Evolutionary conservation across 768 basidiomycete genomes (phyloP), one percentile per base, ranked within the genome.

Genomic region (Tremella yokohamensis): DNA sequence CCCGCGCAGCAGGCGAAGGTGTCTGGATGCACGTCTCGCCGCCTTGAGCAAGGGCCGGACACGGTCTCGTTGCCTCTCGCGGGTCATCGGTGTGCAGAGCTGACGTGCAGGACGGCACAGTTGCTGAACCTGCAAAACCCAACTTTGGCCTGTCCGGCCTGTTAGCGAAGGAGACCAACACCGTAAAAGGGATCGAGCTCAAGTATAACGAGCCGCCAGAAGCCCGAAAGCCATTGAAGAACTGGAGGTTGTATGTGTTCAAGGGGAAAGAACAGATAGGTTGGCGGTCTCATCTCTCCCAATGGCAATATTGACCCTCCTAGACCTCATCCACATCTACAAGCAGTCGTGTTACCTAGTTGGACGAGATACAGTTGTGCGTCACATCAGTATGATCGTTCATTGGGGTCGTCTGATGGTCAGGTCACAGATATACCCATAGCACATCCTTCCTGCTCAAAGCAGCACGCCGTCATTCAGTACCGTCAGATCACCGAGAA

Each of bases 151-250:
- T 83, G 3, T 96, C 91, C 18, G 96, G 96, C 12, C 80, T 94
- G 7, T 83, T 99, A 38, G 96, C 94, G 0, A 94, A 94, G 3
- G 96, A 89, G 70, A 98, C 96, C 1, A 98, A 99, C 72, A 91
- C 89, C 0, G 86, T 93, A 42, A 68, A 76, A 52, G 79, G 79
- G 8, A 79, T 79, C 3, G 84, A 96, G 44, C 80, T 99, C 62
- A 99, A 98, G 77, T 99, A 99, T 76, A 93, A 98, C 62, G 96
- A 99, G 76, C 96, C 96, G 15, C 92, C 96, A 6, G 96, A 99
- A 80, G 96, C 94, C 25, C 81, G 96, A 64, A 97, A 93, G 72
- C 94, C 96, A 9, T 78, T 81, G 3, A 77, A 88, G 34, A 88
- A 89, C 16, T 98, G 96, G 96, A 82, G 96, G 73, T 72, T 99